Percentiles rank a stretch among this genome's conserved stretches.
These are phyloP conservation scores for Metschnikowia rubicola DNA, from an alignment of 805 yeast genomes.

Conservation along the genomic window DNA sequence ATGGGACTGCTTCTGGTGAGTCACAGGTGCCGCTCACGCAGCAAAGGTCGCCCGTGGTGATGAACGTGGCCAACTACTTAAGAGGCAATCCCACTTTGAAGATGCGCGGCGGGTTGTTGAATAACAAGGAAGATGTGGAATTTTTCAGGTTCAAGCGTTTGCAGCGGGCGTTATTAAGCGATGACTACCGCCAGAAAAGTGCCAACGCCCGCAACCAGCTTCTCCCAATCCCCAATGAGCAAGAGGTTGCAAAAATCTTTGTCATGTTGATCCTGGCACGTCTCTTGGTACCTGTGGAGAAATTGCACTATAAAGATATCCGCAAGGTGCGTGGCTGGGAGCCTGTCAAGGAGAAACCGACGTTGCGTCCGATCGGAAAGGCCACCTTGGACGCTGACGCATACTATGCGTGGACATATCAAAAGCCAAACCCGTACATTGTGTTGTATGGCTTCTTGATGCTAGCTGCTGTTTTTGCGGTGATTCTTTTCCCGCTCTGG, in stretches of 20 bases:
- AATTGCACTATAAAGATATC: constrained; percentile 66
- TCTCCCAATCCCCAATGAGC: constrained; percentile 43
- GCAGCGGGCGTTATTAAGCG: constrained; percentile 69
- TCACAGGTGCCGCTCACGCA: constrained; percentile 17
- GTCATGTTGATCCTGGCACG: constrained; percentile 68
- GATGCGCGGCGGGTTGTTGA: constrained; percentile 75
- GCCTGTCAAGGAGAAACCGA: constrained; percentile 64
- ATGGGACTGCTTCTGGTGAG: constrained; percentile 10
- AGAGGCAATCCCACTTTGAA: constrained; percentile 67
- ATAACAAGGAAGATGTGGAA: constrained; percentile 64
- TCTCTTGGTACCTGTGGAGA: constrained; percentile 70
- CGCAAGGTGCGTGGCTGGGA: constrained; percentile 53
- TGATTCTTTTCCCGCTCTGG: constrained; percentile 91
- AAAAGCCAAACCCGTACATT: constrained; percentile 65
- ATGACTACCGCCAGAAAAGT: constrained; percentile 59
- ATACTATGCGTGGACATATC: constrained; percentile 82
- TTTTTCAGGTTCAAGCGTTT: constrained; percentile 88
- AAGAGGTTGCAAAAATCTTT: constrained; percentile 60
- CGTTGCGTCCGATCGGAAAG: constrained; percentile 49
- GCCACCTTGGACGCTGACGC: constrained; percentile 62
- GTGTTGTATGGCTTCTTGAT: constrained; percentile 62
- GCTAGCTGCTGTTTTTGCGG: constrained; percentile 57
- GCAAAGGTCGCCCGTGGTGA: constrained; percentile 48
- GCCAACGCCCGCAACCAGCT: constrained; percentile 43
- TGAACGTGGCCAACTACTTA: constrained; percentile 68